Conservation (phyloP, 2,329 filamentous ascomycete species). For the Cladosporium sp. region DNA sequence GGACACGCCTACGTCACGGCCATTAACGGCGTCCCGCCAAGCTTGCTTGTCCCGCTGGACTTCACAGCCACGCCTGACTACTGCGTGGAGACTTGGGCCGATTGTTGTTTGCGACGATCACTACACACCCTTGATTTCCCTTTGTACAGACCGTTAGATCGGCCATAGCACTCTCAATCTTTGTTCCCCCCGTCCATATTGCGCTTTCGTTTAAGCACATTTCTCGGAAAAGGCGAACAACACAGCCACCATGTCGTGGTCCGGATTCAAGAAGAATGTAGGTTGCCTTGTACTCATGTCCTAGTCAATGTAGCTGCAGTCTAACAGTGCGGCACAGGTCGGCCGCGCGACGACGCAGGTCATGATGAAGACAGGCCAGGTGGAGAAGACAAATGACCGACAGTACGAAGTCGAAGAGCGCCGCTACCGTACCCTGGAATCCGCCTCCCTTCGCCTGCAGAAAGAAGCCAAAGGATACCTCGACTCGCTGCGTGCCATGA, state of each 20-base stretch:
- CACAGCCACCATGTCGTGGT: constrained; percentile 58
- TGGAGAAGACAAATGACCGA: constrained; percentile 96
- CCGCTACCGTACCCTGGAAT: constrained; percentile 96
- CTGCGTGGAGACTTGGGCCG: background rate
- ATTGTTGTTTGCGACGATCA: constrained; percentile 6
- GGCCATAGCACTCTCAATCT: background rate
- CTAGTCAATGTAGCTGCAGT: constrained; percentile 37
- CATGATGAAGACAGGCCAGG: constrained; percentile 99
- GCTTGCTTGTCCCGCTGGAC: background rate
- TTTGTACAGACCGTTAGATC: background rate
- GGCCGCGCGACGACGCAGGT: constrained; percentile 98
- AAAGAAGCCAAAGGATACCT: constrained; percentile 98
- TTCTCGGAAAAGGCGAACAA: background rate
- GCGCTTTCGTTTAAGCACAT: background rate
- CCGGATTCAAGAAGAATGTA: constrained; percentile 37
- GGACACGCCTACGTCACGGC: constrained; percentile 6
- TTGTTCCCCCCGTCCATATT: background rate
- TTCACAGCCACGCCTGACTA: constrained; percentile 3
- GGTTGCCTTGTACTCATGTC: constrained; percentile 29
- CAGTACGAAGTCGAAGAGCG: constrained; percentile 94
- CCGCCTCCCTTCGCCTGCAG: constrained; percentile 83
- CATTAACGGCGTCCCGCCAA: constrained; percentile 2
- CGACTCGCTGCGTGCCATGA: constrained; percentile 97
- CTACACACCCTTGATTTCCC: background rate
- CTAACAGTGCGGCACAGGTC: constrained; percentile 84